A percentile compares a stretch with the other conserved stretches of the same genome.
phyloP scores from a whole-genome alignment of 768 basidiomycete genomes.

The Rhodotorula babjevae region DNA sequence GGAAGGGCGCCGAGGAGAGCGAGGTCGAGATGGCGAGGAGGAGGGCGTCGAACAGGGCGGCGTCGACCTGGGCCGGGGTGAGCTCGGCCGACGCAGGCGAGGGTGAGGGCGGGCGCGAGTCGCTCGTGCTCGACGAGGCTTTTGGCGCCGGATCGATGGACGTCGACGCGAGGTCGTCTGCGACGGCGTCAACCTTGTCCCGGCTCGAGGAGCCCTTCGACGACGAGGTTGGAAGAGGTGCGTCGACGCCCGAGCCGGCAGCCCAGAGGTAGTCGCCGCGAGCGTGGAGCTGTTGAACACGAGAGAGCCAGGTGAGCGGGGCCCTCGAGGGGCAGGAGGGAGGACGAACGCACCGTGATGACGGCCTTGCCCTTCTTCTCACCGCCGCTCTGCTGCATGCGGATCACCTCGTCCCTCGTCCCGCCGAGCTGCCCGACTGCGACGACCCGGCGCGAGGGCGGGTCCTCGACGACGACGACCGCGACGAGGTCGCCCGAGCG shows the following conservation, averaged over 20 bases:
- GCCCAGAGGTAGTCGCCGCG: conserved; percentile 33
- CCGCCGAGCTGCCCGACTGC: conserved; percentile 19
- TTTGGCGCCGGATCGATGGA: not conserved
- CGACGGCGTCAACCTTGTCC: not conserved
- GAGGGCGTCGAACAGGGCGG: conserved; percentile 14
- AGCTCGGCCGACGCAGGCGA: not conserved
- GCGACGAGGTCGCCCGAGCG: conserved; percentile 20
- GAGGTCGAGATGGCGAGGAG: conserved; percentile 13
- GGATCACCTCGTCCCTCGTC: not conserved
- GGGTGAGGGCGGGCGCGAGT: not conserved
- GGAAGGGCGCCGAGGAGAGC: conserved; percentile 17
- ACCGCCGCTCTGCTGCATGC: not conserved
- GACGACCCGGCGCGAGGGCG: conserved; percentile 11
- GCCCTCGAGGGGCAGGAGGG: not conserved
- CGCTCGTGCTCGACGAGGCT: no score
- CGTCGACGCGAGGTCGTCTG: not conserved
- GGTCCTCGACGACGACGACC: conserved; percentile 1
- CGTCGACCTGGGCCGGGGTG: conserved; percentile 20
- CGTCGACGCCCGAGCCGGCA: conserved; percentile 2
- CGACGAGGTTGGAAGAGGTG: not conserved
- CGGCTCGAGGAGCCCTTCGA: not conserved
- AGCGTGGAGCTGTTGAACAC: conserved; percentile 24
- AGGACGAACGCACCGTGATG: not conserved
- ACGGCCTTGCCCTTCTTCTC: conserved; percentile 28
- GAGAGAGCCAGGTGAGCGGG: not conserved